Percentiles rank a stretch among this genome's conserved stretches.
These are phyloP conservation scores for Saitozyma podzolica DNA, from an alignment of 768 basidiomycete genomes.

Conservation along the genomic window DNA sequence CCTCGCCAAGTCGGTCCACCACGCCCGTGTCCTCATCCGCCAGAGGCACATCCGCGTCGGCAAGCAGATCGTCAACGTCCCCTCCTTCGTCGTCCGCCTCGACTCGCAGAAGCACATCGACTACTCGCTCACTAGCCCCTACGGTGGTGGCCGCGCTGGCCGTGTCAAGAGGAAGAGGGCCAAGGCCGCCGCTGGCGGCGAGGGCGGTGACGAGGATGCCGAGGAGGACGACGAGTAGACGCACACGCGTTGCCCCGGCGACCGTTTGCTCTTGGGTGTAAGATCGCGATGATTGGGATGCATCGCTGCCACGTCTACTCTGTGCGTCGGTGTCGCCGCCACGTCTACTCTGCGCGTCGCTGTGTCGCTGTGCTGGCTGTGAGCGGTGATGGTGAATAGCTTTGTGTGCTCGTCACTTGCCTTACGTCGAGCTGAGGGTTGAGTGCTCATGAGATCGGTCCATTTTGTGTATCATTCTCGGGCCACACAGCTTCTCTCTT, in stretches of 20 bases:
- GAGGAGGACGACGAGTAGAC: constrained; percentile 72
- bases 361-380: not conserved
- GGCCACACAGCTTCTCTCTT: too few relatives aligned
- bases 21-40: constrained; percentile 95
- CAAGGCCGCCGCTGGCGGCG: constrained; percentile 85
- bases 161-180: constrained; percentile 99
- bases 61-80: constrained; percentile 98
- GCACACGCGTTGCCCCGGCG: not conserved
- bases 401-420: not conserved
- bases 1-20: constrained; percentile 96
- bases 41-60: constrained; percentile 99
- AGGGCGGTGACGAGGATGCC: constrained; percentile 83
- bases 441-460: too few relatives aligned
- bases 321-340: not conserved
- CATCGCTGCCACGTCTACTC: constrained; percentile 1
- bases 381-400: not conserved
- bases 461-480: too few relatives aligned
- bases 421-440: too few relatives aligned
- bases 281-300: not conserved
- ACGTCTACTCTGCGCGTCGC: too few relatives aligned
- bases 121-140: constrained; percentile 94
- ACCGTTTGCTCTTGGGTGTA: not conserved
- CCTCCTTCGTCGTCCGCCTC: constrained; percentile 97
- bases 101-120: constrained; percentile 99
- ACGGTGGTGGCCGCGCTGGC: constrained; percentile 80